Evolutionary conservation across 2,329 filamentous ascomycete species (phyloP).

Genomic region (Alternaria tenuissima): DNA sequence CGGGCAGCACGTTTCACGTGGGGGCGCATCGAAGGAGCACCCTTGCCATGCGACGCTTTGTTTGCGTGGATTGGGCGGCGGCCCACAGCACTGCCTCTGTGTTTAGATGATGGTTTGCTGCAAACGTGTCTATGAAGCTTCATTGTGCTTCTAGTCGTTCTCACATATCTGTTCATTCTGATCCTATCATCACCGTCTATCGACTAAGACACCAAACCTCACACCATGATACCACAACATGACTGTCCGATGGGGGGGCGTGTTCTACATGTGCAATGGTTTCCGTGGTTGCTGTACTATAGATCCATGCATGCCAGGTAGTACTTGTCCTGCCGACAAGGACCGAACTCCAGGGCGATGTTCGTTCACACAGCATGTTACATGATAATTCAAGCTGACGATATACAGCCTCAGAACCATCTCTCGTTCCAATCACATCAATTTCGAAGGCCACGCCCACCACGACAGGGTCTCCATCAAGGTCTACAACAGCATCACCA

Average conservation of each 20-base stretch:
- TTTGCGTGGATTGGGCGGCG: conserved; percentile 20
- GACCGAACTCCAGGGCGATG: conserved; percentile 27
- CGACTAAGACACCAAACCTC: not conserved
- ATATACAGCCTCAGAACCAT: not conserved
- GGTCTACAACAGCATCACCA: not conserved
- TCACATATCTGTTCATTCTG: not conserved
- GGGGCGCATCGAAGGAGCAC: conserved; percentile 9
- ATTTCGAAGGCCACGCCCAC: not conserved
- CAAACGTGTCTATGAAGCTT: conserved; percentile 9
- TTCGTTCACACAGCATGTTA: conserved; percentile 17
- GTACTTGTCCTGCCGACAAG: conserved; percentile 31
- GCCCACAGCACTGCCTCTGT: conserved; percentile 2
- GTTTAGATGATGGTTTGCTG: conserved; percentile 2
- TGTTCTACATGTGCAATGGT: conserved; percentile 32
- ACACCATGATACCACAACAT: conserved; percentile 21
- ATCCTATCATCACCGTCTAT: not conserved
- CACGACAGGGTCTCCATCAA: not conserved
- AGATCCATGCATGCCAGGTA: conserved; percentile 30
- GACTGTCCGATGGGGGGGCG: conserved; percentile 30
- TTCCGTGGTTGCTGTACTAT: conserved; percentile 39
- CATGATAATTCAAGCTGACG: not conserved
- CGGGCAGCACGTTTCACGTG: conserved; percentile 10
- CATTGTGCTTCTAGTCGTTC: not conserved
- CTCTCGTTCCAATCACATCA: not conserved
- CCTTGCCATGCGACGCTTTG: conserved; percentile 23